phyloP scores from a whole-genome alignment of 2,329 filamentous ascomycete species.

The Diaporthe ampelina region DNA sequence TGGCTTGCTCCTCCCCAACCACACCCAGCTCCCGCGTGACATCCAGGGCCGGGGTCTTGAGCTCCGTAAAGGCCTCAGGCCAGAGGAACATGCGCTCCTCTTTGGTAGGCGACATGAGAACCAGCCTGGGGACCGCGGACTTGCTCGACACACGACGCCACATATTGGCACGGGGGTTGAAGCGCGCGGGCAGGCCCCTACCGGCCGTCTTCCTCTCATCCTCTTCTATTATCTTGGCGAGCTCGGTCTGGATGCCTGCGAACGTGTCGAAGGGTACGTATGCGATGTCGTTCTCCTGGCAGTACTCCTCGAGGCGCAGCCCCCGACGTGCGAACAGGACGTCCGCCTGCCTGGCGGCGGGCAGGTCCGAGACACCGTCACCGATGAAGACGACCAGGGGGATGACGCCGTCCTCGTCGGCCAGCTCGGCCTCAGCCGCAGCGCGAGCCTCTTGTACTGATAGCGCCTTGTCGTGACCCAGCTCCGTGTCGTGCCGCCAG shows the following conservation, averaged over 20 bases:
- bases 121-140: slow-evolving; percentile 59
- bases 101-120: slow-evolving; percentile 56
- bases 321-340: slow-evolving; percentile 77
- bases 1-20: slow-evolving; percentile 31
- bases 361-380: slow-evolving; percentile 77
- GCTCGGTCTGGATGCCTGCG: slow-evolving; percentile 73
- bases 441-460: slow-evolving; percentile 74
- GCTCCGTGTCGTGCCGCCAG: slow-evolving; percentile 75
- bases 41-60: slow-evolving; percentile 51
- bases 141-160: slow-evolving; percentile 75
- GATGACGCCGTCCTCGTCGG: slow-evolving; percentile 71
- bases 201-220: slow-evolving; percentile 74
- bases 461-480: slow-evolving; percentile 77
- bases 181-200: slow-evolving; percentile 69
- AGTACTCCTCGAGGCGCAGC: slow-evolving; percentile 76
- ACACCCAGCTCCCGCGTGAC: slow-evolving; percentile 41
- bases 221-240: slow-evolving; percentile 69
- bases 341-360: slow-evolving; percentile 75
- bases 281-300: slow-evolving; percentile 70
- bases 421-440: slow-evolving; percentile 66
- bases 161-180: slow-evolving; percentile 78
- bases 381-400: slow-evolving; percentile 79
- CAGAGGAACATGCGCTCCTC: slow-evolving; percentile 75
- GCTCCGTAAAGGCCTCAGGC: slow-evolving; percentile 69
- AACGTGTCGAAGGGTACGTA: slow-evolving; percentile 77